phyloP scores from a whole-genome alignment of 1,284 basidiomycete species.

The Clitocybe nebularis region DNA sequence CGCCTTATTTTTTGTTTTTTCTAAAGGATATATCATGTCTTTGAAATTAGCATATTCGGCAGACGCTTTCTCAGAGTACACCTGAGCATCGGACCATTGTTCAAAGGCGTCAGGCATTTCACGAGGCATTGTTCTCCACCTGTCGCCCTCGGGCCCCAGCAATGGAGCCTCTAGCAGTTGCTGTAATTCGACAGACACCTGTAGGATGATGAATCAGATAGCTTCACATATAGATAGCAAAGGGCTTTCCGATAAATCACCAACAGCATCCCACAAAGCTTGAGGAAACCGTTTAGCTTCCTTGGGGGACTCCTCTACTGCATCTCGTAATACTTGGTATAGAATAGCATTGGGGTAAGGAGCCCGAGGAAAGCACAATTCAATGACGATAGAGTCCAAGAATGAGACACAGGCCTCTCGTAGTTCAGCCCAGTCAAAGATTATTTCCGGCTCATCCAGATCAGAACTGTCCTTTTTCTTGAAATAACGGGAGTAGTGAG shows the following conservation, averaged over 20 bases:
- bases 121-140: conserved; percentile 43
- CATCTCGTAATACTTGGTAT: conserved; percentile 62
- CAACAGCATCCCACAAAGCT: conserved; percentile 70
- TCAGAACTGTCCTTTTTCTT: conserved; percentile 38
- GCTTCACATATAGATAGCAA: background rate
- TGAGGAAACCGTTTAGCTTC: conserved; percentile 73
- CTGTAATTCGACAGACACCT: conserved; percentile 62
- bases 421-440: conserved; percentile 60
- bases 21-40: conserved; percentile 55
- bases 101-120: conserved; percentile 56
- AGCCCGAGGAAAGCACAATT: conserved; percentile 67
- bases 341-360: conserved; percentile 61
- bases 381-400: conserved; percentile 75
- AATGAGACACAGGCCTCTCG: conserved; percentile 66
- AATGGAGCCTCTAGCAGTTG: conserved; percentile 58
- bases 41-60: conserved; percentile 46
- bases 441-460: conserved; percentile 37
- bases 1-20: conserved; percentile 43
- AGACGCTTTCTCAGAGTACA: conserved; percentile 54
- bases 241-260: conserved; percentile 63
- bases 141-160: conserved; percentile 44
- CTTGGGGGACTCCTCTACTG: conserved; percentile 62
- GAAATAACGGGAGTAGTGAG: conserved; percentile 67
- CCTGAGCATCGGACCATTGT: conserved; percentile 62
- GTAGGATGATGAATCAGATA: conserved; percentile 2